Percentiles rank a stretch among this genome's conserved stretches.
phyloP scores from a whole-genome alignment of 306 rosid genomes.

The Lablab purpureus region DNA sequence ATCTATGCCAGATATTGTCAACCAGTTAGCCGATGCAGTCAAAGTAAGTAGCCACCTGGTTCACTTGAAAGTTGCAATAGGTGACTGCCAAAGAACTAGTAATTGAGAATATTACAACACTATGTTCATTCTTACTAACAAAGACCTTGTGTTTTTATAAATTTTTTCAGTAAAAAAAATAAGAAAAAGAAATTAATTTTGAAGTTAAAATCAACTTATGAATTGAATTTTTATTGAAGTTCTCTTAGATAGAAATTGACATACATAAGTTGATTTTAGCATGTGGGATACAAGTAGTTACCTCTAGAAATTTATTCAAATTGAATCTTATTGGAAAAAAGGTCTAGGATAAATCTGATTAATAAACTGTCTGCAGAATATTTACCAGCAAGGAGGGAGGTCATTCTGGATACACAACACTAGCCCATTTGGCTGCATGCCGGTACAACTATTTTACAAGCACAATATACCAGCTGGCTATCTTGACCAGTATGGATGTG shows the following conservation, averaged over 20 bases:
- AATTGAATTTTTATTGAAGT: background rate
- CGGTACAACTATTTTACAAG: slow-evolving; percentile 75
- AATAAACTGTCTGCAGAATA: slow-evolving; percentile 52
- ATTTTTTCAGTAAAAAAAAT: background rate
- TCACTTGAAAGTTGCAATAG: slow-evolving; percentile 11
- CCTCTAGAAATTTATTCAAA: background rate
- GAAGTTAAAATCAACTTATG: background rate
- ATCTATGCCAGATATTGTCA: slow-evolving; percentile 73
- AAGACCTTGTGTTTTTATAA: background rate
- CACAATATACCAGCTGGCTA: slow-evolving; percentile 65
- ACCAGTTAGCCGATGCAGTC: slow-evolving; percentile 80
- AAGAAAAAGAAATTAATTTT: background rate
- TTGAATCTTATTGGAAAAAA: background rate
- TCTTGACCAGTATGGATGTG: slow-evolving; percentile 69
- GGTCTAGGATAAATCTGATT: slow-evolving; percentile 18
- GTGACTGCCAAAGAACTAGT: background rate
- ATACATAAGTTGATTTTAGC: background rate
- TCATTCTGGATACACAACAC: slow-evolving; percentile 94
- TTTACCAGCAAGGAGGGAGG: slow-evolving; percentile 81
- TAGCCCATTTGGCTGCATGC: slow-evolving; percentile 89
- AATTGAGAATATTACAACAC: background rate
- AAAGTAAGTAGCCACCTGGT: slow-evolving; percentile 56
- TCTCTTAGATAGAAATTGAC: background rate
- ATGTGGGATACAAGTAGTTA: too few species aligned
- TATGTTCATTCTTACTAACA: background rate